phyloP scores from a whole-genome alignment of 371 early-diverging fungal species.

The Sporodiniella umbellata region DNA sequence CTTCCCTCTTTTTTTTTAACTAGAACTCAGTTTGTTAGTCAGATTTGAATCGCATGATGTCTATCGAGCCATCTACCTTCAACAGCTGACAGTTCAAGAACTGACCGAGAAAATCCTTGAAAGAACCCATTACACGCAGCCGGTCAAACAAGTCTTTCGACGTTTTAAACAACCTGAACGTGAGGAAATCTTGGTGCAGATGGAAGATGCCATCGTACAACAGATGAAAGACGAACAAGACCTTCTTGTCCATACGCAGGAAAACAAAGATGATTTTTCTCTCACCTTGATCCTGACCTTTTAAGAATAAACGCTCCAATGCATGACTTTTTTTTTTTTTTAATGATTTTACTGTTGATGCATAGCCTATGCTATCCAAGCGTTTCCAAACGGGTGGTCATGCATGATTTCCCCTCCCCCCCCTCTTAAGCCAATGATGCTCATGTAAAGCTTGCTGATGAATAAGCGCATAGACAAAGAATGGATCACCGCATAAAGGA shows the following conservation, averaged over 20 bases:
- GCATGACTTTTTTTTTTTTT: no score
- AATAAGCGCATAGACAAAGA: no score
- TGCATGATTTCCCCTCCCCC: no score
- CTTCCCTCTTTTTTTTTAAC: neutral
- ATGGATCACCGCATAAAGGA: no score
- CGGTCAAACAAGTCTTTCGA: conserved; percentile 11
- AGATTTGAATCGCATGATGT: conserved; percentile 39
- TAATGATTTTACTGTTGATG: no score
- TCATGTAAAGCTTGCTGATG: no score
- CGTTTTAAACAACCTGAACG: conserved; percentile 20
- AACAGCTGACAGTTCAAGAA: conserved; percentile 43
- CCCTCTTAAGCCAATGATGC: no score
- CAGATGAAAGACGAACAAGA: conserved; percentile 53
- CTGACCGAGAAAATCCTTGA: conserved; percentile 31
- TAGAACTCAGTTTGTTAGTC: conserved; percentile 46
- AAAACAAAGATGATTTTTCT: conserved; percentile 21
- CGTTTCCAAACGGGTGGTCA: no score
- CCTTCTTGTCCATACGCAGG: conserved; percentile 46
- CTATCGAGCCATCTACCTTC: conserved; percentile 50
- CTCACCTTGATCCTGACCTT: conserved; percentile 8
- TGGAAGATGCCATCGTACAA: conserved; percentile 50
- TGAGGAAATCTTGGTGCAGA: conserved; percentile 33
- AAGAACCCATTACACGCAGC: conserved; percentile 37
- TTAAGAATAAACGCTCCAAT: conserved; percentile 2
- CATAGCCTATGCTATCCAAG: no score